Base-by-base conservation (phyloP, 495 filamentous ascomycete genomes). In the Annulohypoxylon nitens region DNA sequence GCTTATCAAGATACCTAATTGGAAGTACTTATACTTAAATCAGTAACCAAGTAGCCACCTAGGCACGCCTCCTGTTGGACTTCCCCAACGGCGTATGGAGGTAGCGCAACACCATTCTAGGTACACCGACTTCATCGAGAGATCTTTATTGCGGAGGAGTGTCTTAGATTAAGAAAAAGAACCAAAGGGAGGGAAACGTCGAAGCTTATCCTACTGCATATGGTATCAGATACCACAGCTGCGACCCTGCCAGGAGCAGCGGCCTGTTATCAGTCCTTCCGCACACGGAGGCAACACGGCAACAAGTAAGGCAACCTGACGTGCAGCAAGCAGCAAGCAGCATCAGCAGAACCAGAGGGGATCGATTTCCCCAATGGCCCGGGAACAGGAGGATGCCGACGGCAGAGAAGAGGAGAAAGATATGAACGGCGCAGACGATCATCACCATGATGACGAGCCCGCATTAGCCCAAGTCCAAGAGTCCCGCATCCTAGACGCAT, bases 401-500 rank as follows among this genome's bases (percentile, higher is more conserved):
- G 51, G 34, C 48, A 68, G 68, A 12, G 63, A 69, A 23, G 65
- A 68, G 45, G 47, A 58, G 33, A 48, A 69, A 59, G 47, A 58
- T 26, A n/a, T n/a, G 30, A 25, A 33, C 45, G 50, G 61, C 47
- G n/a, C n/a, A 16, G 57, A 60, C 34, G 65, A 54, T 45, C 39
- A 57, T 45, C 33, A 57, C 36, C 16, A 43, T 9, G 66, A 73
- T 16, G 66, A 71, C 33, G 54, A 30, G 36, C 33, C 71, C 23
- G 53, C 34, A 67, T 41, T 59, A 43, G 55, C 34, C 30, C 39
- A 67, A 41, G 82, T 23, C 1, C 50, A 88, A 81, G 70, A 76
- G 53, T 75, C 75, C 59, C 81, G 83, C 26, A 94, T 97, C 69
- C 78, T 86, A 37, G 81, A 83, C 57, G 94, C 94, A 54, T 97